Percentiles rank a stretch among this genome's conserved stretches.
Conservation (phyloP, 352 stramenopile genomes). For the Thalassiosira exigua region DNA sequence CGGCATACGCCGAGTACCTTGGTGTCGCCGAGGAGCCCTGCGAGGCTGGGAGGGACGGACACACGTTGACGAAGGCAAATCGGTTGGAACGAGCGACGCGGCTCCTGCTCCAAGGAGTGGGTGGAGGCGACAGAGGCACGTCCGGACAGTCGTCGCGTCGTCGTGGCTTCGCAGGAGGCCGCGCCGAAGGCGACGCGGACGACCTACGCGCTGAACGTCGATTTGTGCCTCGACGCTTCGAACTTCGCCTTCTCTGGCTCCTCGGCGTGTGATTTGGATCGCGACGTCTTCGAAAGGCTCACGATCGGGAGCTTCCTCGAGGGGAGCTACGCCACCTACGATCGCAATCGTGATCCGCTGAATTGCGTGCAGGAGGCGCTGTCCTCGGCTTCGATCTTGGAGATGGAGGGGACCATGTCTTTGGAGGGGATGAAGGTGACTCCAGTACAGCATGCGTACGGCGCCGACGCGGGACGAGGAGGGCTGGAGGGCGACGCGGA, state of each 20-base stretch:
- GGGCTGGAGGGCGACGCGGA: too few relatives aligned
- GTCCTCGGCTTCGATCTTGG: conserved; percentile 29
- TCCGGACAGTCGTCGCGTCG: too few relatives aligned
- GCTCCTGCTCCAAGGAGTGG: too few relatives aligned
- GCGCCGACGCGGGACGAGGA: background rate
- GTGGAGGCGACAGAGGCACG: too few relatives aligned
- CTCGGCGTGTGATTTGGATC: conserved; percentile 36
- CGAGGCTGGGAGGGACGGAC: too few relatives aligned
- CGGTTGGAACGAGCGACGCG: too few relatives aligned
- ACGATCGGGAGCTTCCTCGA: conserved; percentile 55
- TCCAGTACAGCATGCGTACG: conserved; percentile 13
- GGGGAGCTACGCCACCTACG: conserved; percentile 51
- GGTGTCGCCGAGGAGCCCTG: too few relatives aligned
- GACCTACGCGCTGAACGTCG: conserved; percentile 54
- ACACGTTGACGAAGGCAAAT: too few relatives aligned
- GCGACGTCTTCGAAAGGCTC: conserved; percentile 49
- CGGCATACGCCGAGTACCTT: too few relatives aligned
- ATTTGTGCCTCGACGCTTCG: conserved; percentile 45
- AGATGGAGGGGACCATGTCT: conserved; percentile 40
- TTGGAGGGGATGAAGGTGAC: conserved; percentile 43
- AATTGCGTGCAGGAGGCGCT: conserved; percentile 53
- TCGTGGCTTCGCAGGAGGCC: too few relatives aligned
- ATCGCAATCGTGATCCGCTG: conserved; percentile 51
- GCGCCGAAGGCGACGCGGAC: too few relatives aligned
- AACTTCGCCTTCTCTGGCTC: conserved; percentile 40